phyloP scores from a whole-genome alignment of 148 eudicot species.

The Agrostemma githago region DNA sequence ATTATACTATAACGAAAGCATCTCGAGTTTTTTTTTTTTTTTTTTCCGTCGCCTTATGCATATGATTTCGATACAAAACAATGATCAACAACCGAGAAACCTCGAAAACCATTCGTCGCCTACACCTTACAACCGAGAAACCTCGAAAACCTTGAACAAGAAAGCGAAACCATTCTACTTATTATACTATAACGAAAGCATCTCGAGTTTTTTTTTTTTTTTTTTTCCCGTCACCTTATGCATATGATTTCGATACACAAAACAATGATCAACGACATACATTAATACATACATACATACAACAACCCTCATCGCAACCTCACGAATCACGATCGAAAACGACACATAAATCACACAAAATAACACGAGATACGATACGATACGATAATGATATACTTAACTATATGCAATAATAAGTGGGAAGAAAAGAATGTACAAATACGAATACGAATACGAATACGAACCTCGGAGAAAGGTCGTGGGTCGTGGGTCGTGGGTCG shows the following conservation, averaged over 20 bases:
- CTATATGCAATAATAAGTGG: conserved; percentile 39
- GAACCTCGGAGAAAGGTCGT: too few relatives aligned
- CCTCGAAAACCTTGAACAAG: too few relatives aligned
- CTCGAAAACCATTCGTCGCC: too few relatives aligned
- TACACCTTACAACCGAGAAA: too few relatives aligned
- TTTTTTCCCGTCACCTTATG: neutral
- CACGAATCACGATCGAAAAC: conserved; percentile 13
- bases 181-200: conserved; percentile 12
- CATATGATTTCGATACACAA: conserved; percentile 11
- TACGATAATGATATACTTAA: neutral
- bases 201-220: neutral
- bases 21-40: neutral
- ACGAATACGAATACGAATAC: neutral
- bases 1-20: conserved; percentile 11
- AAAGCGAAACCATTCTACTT: conserved; percentile 4
- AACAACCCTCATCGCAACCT: conserved; percentile 10
- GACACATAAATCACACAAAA: conserved; percentile 14
- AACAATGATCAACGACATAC: conserved; percentile 8
- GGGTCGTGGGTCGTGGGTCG: too few relatives aligned
- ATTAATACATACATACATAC: conserved; percentile 13
- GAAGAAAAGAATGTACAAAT: conserved; percentile 51
- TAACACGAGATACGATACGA: conserved; percentile 12
- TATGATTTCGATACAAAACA: conserved; percentile 19
- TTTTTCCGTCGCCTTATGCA: neutral
- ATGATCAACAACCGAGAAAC: neutral